Evolutionary conservation across 2,329 filamentous ascomycete genomes (phyloP), one percentile per base, ranked within the genome.

Genomic region (Colletotrichum karsti): DNA sequence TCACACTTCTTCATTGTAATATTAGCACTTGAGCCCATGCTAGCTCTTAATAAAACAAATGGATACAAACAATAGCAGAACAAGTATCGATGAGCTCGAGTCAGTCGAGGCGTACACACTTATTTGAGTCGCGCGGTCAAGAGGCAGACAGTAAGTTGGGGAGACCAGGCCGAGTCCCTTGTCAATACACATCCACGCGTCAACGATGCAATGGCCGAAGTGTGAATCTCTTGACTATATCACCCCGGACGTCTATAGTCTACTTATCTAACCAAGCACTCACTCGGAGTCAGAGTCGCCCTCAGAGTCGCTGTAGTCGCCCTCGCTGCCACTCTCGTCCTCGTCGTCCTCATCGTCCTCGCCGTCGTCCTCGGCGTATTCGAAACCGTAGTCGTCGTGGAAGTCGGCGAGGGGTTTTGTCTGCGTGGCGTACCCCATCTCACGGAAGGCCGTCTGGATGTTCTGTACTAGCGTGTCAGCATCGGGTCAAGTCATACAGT

Each of bases 371-470:
- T 86, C 87, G 2, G 83, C 84, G 3, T 85, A 86, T 77, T 92
- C 87, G 51, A 98, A 81, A 1, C 95, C 95, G 77, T 98, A 98
- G 74, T 94, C 93, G 71, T 98, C 93, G 78, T 97, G 90, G 79
- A 97, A 98, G 74, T 92, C 87, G 44, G 90, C 89, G 55, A 98
- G 84, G 28, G 91, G 85, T 75, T 91, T 91, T 41, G 93, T 86
- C 75, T 93, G 87, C 0, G 92, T 91, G 77, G 91, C 91, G 83
- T 97, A 99, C 0, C 94, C 94, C 63, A 90, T 90, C 1, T 83
- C 84, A 72, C 89, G 86, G 74, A 98, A 93, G 2, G 92, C 90
- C 72, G 90, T 90, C 74, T 92, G 88, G 73, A 97, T 89, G 67
- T 87, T 87, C 94, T 97, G 56, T 22, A 18, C 62, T 72, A 8